Percentiles rank a stretch among this genome's conserved stretches.
phyloP scores from a whole-genome alignment of 1,139 yeast genomes.

The Blastobotrys apis region DNA sequence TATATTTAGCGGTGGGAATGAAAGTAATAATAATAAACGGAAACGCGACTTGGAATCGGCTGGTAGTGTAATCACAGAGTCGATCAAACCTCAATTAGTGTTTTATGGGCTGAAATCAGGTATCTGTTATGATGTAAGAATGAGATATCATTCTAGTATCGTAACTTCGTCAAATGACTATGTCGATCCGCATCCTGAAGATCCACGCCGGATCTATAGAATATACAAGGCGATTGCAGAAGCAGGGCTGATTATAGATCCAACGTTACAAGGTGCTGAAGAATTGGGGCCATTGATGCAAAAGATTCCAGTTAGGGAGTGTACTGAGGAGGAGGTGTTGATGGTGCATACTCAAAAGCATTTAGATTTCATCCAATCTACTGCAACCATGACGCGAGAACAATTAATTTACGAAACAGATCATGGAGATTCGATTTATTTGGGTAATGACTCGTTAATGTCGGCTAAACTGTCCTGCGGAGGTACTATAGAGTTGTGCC shows the following conservation, averaged over 20 bases:
- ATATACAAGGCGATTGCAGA: constrained; percentile 91
- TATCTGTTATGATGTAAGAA: constrained; percentile 89
- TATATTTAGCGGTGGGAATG: background rate
- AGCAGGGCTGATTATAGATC: constrained; percentile 82
- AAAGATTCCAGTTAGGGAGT: constrained; percentile 88
- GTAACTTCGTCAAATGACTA: constrained; percentile 90
- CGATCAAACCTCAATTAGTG: constrained; percentile 9
- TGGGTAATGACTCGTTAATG: constrained; percentile 81
- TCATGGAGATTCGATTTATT: constrained; percentile 89
- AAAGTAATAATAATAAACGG: constrained; percentile 4
- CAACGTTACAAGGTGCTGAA: constrained; percentile 72
- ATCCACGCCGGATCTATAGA: constrained; percentile 91
- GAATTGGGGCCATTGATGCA: constrained; percentile 85
- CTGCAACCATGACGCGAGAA: constrained; percentile 75
- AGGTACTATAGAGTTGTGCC: constrained; percentile 94
- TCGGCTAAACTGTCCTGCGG: constrained; percentile 95
- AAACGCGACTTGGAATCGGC: constrained; percentile 8
- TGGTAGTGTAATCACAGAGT: background rate
- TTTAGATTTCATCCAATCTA: constrained; percentile 66
- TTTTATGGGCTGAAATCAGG: constrained; percentile 59
- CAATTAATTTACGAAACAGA: constrained; percentile 80
- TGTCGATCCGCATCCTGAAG: constrained; percentile 98
- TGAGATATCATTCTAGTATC: constrained; percentile 95
- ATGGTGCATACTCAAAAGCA: constrained; percentile 84
- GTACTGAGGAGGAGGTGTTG: constrained; percentile 77